These are phyloP conservation scores for Malus sieversii DNA, from an alignment of 306 rosid species.

Conservation along the genomic window DNA sequence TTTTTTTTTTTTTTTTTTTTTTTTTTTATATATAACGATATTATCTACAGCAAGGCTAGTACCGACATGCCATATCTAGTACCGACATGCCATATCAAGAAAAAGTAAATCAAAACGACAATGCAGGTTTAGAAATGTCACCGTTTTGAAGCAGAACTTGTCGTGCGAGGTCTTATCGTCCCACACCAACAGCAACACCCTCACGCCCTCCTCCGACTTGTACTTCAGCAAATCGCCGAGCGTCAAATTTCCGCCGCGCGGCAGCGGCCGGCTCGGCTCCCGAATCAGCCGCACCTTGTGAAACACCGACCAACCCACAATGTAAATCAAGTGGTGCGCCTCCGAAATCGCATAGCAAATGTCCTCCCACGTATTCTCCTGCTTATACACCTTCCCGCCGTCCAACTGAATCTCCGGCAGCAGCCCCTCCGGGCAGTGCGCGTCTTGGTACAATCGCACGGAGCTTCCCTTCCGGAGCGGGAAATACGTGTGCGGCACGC, in stretches of 20 bases:
- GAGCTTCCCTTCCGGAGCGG: conserved; percentile 72
- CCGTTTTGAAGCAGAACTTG: conserved; percentile 51
- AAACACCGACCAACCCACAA: conserved; percentile 78
- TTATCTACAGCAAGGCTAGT: too few species aligned
- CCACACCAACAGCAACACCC: conserved; percentile 79
- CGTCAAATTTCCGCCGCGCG: conserved; percentile 58
- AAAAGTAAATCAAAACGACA: background rate
- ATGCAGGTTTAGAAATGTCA: conserved; percentile 17
- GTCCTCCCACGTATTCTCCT: conserved; percentile 87
- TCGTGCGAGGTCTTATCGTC: conserved; percentile 90
- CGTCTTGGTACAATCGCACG: conserved; percentile 75
- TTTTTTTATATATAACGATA: too few species aligned
- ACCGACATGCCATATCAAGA: background rate
- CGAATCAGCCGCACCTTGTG: conserved; percentile 71
- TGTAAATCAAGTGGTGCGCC: conserved; percentile 86
- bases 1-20: too few species aligned
- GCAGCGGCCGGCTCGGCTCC: conserved; percentile 53
- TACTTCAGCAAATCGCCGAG: conserved; percentile 96
- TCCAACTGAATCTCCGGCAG: conserved; percentile 58
- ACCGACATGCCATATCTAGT: background rate
- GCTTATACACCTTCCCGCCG: conserved; percentile 34
- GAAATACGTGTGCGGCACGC: conserved; percentile 69
- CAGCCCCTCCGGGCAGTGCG: conserved; percentile 41
- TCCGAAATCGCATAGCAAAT: conserved; percentile 76
- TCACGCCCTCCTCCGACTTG: conserved; percentile 83